phyloP scores from a whole-genome alignment of 345 rosid genomes.

The Euclidium syriacum region DNA sequence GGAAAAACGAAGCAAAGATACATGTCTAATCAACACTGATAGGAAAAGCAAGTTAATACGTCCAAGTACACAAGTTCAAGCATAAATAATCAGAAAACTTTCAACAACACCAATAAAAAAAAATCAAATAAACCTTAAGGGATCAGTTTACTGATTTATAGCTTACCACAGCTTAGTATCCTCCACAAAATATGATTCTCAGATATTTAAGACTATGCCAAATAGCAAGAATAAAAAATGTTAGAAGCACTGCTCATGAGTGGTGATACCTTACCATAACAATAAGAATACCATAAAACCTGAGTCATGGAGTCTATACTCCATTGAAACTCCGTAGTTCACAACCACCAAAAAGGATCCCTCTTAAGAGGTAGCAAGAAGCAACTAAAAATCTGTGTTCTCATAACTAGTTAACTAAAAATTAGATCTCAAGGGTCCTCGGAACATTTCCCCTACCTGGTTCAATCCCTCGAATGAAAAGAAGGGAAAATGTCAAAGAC shows the following conservation, averaged over 20 bases:
- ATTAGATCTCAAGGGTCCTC: conserved; percentile 32
- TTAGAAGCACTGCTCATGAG: background rate
- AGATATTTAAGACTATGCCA: background rate
- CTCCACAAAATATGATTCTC: background rate
- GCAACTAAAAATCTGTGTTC: conserved; percentile 3
- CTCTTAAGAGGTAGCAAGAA: conserved; percentile 6
- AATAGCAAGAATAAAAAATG: background rate
- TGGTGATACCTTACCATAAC: conserved; percentile 3
- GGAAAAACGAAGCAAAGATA: background rate
- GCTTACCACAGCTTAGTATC: conserved; percentile 9
- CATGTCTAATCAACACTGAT: background rate
- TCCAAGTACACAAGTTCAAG: background rate
- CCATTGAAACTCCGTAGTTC: background rate
- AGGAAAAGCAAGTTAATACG: background rate
- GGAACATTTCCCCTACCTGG: conserved; percentile 31
- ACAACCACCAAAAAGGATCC: conserved; percentile 8
- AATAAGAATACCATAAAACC: background rate
- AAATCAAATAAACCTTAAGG: background rate
- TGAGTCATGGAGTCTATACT: conserved; percentile 7
- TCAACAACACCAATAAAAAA: background rate
- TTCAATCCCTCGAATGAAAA: conserved; percentile 39
- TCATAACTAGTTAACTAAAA: conserved; percentile 12
- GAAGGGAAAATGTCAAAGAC: conserved; percentile 28
- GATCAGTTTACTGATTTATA: background rate
- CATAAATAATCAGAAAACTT: background rate